phyloP scores from a whole-genome alignment of 2,329 filamentous ascomycete genomes.

The Tolypocladium nubicola region DNA sequence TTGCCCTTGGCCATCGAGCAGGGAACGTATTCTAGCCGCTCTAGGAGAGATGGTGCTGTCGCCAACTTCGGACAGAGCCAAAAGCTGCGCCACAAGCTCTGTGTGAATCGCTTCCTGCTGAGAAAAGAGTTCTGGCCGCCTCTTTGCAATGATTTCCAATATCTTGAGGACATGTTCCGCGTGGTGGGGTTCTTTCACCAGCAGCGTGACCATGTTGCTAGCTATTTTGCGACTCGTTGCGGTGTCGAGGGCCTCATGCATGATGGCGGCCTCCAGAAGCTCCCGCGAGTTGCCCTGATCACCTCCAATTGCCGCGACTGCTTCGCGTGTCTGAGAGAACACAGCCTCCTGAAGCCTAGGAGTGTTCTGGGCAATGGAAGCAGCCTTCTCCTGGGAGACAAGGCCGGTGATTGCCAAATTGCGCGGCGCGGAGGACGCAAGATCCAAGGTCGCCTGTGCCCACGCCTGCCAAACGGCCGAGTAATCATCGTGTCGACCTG shows the following conservation, averaged over 20 bases:
- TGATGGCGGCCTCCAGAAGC: slow-evolving; percentile 37
- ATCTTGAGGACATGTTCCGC: slow-evolving; percentile 26
- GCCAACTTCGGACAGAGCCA: slow-evolving; percentile 42
- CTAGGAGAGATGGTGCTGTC: slow-evolving; percentile 27
- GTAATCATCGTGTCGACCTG: slow-evolving; percentile 25
- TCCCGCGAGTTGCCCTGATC: slow-evolving; percentile 21
- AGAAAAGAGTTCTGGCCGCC: slow-evolving; percentile 32
- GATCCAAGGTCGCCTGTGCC: slow-evolving; percentile 27
- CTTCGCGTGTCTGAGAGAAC: slow-evolving; percentile 25
- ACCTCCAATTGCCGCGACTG: slow-evolving; percentile 20
- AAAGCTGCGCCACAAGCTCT: slow-evolving; percentile 38
- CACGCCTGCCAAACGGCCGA: slow-evolving; percentile 33
- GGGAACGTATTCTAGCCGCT: slow-evolving; percentile 28
- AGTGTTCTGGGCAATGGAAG: slow-evolving; percentile 25
- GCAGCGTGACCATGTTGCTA: slow-evolving; percentile 21
- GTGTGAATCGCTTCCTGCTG: slow-evolving; percentile 35
- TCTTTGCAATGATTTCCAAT: slow-evolving; percentile 36
- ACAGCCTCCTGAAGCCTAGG: slow-evolving; percentile 37
- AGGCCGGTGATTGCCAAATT: slow-evolving; percentile 30
- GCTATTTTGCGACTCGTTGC: slow-evolving; percentile 21
- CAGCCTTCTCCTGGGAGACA: slow-evolving; percentile 32
- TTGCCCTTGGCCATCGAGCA: slow-evolving; percentile 33
- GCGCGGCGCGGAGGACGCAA: slow-evolving; percentile 11
- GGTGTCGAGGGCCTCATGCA: slow-evolving; percentile 28
- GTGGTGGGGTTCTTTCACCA: slow-evolving; percentile 18